Evolutionary conservation across 1,284 basidiomycete genomes (phyloP).

Genomic region (Bjerkandera adusta): DNA sequence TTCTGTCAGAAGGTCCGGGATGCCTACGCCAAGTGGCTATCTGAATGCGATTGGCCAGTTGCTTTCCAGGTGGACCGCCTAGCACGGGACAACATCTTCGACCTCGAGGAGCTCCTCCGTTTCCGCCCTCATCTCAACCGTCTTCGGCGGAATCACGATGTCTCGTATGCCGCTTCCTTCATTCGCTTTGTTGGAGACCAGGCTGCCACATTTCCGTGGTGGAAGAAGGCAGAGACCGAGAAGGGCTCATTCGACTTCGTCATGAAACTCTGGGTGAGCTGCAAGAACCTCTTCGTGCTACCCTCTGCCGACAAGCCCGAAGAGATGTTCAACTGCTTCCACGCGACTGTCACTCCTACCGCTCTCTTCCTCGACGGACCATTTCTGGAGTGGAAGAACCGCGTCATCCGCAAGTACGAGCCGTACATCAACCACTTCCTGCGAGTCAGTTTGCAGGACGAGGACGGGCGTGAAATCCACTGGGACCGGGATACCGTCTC

Average conservation of each 20-base stretch:
- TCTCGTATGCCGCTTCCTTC: constrained; percentile 3
- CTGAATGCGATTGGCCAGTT: constrained; percentile 38
- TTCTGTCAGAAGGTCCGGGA: not conserved
- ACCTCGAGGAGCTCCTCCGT: constrained; percentile 40
- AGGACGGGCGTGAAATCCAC: constrained; percentile 60
- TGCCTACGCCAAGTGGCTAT: not conserved
- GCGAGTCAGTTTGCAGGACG: constrained; percentile 75
- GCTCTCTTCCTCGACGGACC: constrained; percentile 69
- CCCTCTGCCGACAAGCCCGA: not conserved
- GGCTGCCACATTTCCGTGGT: not conserved
- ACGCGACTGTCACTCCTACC: constrained; percentile 68
- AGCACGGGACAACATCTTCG: constrained; percentile 35
- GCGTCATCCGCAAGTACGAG: constrained; percentile 55
- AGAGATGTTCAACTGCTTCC: constrained; percentile 45
- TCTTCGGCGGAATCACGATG: not conserved
- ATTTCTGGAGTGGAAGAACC: constrained; percentile 58
- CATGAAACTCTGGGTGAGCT: not conserved
- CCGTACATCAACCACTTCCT: constrained; percentile 59
- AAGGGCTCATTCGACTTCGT: not conserved
- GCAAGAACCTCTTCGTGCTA: not conserved
- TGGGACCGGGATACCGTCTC: constrained; percentile 46
- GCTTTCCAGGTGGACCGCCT: constrained; percentile 50
- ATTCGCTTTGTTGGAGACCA: constrained; percentile 3
- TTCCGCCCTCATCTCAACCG: constrained; percentile 27
- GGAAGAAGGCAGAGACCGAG: not conserved